Conservation (phyloP, 2,329 filamentous ascomycete genomes). For the Fusarium succisae region DNA sequence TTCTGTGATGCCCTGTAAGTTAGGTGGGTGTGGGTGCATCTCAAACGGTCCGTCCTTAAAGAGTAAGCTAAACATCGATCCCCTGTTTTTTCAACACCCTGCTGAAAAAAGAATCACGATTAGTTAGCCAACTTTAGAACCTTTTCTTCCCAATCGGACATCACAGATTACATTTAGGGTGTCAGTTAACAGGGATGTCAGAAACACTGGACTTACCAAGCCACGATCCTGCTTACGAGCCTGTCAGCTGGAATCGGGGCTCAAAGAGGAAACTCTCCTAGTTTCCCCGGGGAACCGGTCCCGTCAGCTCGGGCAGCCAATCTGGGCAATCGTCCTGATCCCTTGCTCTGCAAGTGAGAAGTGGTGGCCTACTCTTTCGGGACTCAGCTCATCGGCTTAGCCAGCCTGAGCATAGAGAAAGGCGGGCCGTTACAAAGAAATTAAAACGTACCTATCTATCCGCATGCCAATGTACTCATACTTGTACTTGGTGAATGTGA, state of each 20-base stretch:
- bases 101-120: background rate
- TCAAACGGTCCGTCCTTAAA: background rate
- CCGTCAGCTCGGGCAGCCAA: background rate
- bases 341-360: background rate
- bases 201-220: too few relatives aligned
- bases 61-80: background rate
- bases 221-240: fast-evolving
- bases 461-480: background rate
- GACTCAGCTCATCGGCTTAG: background rate
- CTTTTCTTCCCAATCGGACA: background rate
- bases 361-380: background rate
- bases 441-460: background rate
- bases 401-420: too few relatives aligned
- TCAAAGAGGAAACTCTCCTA: background rate
- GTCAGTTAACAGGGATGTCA: background rate
- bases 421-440: background rate
- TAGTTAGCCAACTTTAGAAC: too few relatives aligned
- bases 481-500: background rate
- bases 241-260: background rate
- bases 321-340: background rate
- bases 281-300: background rate
- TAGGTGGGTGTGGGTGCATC: background rate
- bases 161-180: background rate
- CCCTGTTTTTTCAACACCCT: background rate
- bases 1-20: background rate